phyloP scores from a whole-genome alignment of 306 rosid genomes.

The Glycine tomentella region DNA sequence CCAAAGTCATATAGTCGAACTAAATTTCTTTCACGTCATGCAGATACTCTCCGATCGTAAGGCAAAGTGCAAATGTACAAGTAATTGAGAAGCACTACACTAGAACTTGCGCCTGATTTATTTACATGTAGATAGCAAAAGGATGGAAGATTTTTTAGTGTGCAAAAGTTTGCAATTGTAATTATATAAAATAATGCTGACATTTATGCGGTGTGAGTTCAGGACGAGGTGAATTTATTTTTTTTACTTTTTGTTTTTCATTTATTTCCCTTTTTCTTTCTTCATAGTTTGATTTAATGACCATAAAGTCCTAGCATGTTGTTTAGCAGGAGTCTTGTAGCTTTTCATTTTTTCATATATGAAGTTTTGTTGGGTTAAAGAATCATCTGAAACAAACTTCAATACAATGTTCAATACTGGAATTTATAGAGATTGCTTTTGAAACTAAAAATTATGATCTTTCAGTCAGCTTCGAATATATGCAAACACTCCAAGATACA shows the following conservation, averaged over 20 bases:
- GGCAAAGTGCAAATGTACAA: too few relatives aligned
- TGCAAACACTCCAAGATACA: too few relatives aligned
- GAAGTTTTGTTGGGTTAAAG: neutral
- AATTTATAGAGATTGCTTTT: neutral
- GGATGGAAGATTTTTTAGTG: slow-evolving; percentile 36
- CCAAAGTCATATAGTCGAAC: too few relatives aligned
- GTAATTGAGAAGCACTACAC: slow-evolving; percentile 49
- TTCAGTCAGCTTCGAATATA: neutral
- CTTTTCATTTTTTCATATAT: neutral
- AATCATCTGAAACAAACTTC: slow-evolving; percentile 6
- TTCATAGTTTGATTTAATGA: slow-evolving; percentile 22
- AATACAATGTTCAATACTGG: neutral
- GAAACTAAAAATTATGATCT: neutral
- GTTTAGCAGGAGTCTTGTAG: slow-evolving; percentile 32
- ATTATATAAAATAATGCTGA: slow-evolving; percentile 42
- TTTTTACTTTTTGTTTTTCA: neutral
- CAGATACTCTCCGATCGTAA: too few relatives aligned
- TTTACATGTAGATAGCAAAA: slow-evolving; percentile 50
- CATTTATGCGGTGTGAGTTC: slow-evolving; percentile 25
- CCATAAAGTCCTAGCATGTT: slow-evolving; percentile 22
- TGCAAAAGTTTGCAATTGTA: slow-evolving; percentile 42
- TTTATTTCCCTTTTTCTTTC: neutral
- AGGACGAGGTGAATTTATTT: slow-evolving; percentile 18
- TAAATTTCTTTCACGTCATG: too few relatives aligned
- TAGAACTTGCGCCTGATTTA: slow-evolving; percentile 43